Percentiles rank a stretch among this genome's conserved stretches.
Conservation (phyloP, 2,329 filamentous ascomycete species). For the Massarina eburnea region DNA sequence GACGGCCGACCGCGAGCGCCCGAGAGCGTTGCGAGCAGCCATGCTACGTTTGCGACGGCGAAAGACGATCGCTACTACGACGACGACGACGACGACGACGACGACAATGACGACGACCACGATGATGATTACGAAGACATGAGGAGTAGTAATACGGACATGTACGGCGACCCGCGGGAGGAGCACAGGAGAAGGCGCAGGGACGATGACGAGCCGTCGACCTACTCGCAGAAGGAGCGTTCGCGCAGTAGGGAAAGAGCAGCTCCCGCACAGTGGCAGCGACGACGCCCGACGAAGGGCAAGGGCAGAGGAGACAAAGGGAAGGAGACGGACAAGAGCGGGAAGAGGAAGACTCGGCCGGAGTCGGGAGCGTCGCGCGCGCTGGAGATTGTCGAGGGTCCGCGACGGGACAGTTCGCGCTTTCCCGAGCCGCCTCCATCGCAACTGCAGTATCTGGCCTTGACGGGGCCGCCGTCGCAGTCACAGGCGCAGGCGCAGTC, state of each 20-base stretch:
- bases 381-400: constrained; percentile 32
- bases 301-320: constrained; percentile 26
- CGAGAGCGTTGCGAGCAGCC: constrained; percentile 39
- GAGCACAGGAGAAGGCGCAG: constrained; percentile 25
- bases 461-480: constrained; percentile 22
- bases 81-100: constrained; percentile 32
- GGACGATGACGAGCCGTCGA: constrained; percentile 30
- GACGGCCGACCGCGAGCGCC: constrained; percentile 17
- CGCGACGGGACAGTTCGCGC: constrained; percentile 25
- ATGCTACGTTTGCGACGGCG: constrained; percentile 44
- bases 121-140: constrained; percentile 32
- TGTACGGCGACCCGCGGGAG: constrained; percentile 33
- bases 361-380: constrained; percentile 26
- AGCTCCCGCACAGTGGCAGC: constrained; percentile 31
- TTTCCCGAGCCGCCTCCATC: constrained; percentile 18
- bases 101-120: constrained; percentile 34
- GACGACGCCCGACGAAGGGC: constrained; percentile 14
- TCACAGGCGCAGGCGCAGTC: neutral
- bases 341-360: constrained; percentile 35
- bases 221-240: constrained; percentile 31
- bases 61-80: constrained; percentile 26
- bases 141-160: constrained; percentile 33
- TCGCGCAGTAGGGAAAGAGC: constrained; percentile 36
- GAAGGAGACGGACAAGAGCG: constrained; percentile 25
- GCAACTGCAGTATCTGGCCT: constrained; percentile 39